phyloP scores from a whole-genome alignment of 2,329 filamentous ascomycete species.

The Talaromyces sp. region DNA sequence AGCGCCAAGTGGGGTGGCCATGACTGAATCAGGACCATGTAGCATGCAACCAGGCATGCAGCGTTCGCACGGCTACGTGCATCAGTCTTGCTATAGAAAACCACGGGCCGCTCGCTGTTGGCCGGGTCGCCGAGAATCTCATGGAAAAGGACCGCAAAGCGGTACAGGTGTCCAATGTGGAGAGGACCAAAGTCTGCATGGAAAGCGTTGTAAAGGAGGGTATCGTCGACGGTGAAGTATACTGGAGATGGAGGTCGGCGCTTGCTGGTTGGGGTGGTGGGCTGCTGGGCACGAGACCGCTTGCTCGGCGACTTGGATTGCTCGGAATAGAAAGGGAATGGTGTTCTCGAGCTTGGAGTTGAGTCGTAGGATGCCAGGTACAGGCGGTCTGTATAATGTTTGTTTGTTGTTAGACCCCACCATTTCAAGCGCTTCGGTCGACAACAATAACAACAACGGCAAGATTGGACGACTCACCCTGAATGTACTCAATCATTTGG shows the following conservation, averaged over 20 bases:
- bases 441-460: neutral
- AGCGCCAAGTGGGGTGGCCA: constrained; percentile 96
- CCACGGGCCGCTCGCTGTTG: constrained; percentile 85
- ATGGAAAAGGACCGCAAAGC: constrained; percentile 94
- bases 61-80: constrained; percentile 87
- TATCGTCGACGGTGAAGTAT: constrained; percentile 95
- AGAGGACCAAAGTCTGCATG: constrained; percentile 97
- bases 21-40: constrained; percentile 97
- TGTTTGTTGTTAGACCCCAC: constrained; percentile 19
- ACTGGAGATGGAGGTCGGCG: constrained; percentile 72
- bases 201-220: constrained; percentile 94
- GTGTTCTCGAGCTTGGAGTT: constrained; percentile 76
- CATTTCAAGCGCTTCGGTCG: neutral
- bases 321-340: constrained; percentile 76
- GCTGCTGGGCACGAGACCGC: constrained; percentile 64
- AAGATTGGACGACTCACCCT: constrained; percentile 63
- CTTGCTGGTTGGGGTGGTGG: constrained; percentile 59
- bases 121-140: constrained; percentile 90
- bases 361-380: constrained; percentile 92
- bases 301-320: constrained; percentile 71
- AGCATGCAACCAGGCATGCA: constrained; percentile 91
- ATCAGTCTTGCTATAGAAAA: constrained; percentile 94
- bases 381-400: constrained; percentile 69
- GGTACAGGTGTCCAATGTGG: constrained; percentile 95
- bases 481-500: constrained; percentile 94